These are phyloP conservation scores for Backusella parvicylindrica DNA, from an alignment of 192 early-diverging fungal species.

Conservation along the genomic window DNA sequence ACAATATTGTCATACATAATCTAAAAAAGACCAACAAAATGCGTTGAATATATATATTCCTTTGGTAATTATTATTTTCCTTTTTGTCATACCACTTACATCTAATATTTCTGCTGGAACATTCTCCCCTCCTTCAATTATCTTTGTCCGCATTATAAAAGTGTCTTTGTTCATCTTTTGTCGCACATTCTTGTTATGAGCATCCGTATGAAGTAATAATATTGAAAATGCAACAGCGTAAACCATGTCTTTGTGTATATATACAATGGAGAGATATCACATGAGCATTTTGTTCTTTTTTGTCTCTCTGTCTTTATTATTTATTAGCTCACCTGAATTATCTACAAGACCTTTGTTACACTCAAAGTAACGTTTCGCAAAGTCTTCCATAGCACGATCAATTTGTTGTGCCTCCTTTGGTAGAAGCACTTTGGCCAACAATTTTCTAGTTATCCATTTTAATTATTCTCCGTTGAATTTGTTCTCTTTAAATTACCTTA, in stretches of 20 bases:
- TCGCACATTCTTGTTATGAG: constrained; percentile 77
- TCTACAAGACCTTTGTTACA: constrained; percentile 65
- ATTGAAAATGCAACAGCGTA: constrained; percentile 80
- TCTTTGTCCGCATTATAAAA: constrained; percentile 67
- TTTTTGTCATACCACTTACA: constrained; percentile 42
- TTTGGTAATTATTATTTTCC: constrained; percentile 16
- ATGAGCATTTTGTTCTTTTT: neutral
- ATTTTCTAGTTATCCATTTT: constrained; percentile 45
- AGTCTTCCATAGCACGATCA: constrained; percentile 72
- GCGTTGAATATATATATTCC: neutral
- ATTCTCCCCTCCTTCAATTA: constrained; percentile 62
- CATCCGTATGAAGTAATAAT: constrained; percentile 82
- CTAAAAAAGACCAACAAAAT: constrained; percentile 18
- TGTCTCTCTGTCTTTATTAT: constrained; percentile 8
- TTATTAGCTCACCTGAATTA: constrained; percentile 36
- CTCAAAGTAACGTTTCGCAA: constrained; percentile 67
- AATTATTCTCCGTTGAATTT: neutral
- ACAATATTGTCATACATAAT: constrained; percentile 60
- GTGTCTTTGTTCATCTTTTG: constrained; percentile 82
- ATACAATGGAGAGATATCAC: neutral
- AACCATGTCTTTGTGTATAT: constrained; percentile 49
- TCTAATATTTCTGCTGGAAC: constrained; percentile 71
- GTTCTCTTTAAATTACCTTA: constrained; percentile 24
- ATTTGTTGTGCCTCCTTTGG: constrained; percentile 85
- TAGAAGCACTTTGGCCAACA: constrained; percentile 67